Conservation (phyloP, 2,329 filamentous ascomycete genomes). For the Trichoderma breve region DNA sequence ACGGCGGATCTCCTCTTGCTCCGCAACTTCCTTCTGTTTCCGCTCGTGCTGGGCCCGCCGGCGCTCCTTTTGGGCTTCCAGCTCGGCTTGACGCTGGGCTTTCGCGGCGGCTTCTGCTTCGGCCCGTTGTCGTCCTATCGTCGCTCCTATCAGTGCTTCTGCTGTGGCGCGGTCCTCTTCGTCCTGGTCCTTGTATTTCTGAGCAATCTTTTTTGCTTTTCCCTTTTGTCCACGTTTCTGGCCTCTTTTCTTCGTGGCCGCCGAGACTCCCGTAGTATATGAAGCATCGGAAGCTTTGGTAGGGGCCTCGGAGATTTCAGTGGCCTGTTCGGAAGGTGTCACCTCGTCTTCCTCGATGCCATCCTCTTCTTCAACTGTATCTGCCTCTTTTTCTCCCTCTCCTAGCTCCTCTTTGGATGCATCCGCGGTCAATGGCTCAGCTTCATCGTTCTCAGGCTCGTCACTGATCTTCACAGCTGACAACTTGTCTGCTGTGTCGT, state of each 20-base stretch:
- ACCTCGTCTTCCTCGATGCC: conserved; percentile 24
- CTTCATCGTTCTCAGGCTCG: conserved; percentile 11
- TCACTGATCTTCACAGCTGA: conserved; percentile 28
- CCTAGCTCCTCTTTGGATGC: conserved; percentile 23
- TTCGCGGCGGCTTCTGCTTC: conserved; percentile 68
- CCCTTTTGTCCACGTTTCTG: conserved; percentile 71
- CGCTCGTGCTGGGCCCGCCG: conserved; percentile 77
- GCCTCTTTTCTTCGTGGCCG: conserved; percentile 38
- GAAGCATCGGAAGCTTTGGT: conserved; percentile 18
- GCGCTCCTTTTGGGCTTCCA: conserved; percentile 68
- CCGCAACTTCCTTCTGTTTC: conserved; percentile 70
- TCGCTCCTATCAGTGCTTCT: conserved; percentile 80
- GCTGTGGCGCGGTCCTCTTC: conserved; percentile 86
- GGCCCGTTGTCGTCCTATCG: conserved; percentile 62
- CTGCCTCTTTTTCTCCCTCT: conserved; percentile 18
- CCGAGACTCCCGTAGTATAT: background rate
- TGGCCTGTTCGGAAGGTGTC: conserved; percentile 27
- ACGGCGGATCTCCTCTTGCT: conserved; percentile 69
- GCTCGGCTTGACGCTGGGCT: conserved; percentile 64
- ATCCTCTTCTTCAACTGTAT: conserved; percentile 29
- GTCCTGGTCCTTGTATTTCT: conserved; percentile 91
- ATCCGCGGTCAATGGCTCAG: background rate
- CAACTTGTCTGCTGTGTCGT: conserved; percentile 27
- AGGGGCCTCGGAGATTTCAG: conserved; percentile 24
- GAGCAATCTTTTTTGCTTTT: conserved; percentile 83